Evolutionary conservation across 208 protist species (phyloP), one percentile per base, ranked within the genome.

Genomic region (Jaenimonas drosophilae): DNA sequence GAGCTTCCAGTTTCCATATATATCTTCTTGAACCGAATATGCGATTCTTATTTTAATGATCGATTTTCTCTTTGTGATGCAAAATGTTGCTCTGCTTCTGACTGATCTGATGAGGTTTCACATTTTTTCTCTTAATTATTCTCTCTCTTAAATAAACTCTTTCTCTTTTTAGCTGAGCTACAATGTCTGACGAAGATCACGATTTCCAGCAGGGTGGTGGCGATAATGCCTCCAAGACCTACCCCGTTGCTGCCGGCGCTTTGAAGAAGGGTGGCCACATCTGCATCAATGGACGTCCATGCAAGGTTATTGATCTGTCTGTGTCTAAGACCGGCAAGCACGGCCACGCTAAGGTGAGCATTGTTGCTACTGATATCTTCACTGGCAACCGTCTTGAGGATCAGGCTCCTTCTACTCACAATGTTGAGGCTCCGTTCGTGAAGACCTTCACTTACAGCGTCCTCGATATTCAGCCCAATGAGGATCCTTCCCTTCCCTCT

Each of bases 311-410:
- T 50, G 96, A 98, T 55, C 90, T 97, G 62, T 97, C 88, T 38
- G 98, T 96, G 19, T 99, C 97, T 31, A 99, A 98, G 82, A 98
- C 96, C 42, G 97, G 97, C 54, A 99, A 99, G 82, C 97, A 99
- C 76, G 97, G 97, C 56, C 92, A 98, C 71, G 97, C 97, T 27
- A 99, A 99, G 85, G 96, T 97, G 34, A 86, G 97, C 61, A 94
- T 99, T 63, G 85, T 87, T 49, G 97, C 80, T 48, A 92, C 97
- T 42, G 97, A 99, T 63, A 97, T 99, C 57, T 99, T 99, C 82
- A 98, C 90, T 43, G 88, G 91, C 47, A 98, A 97, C 74, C 98
- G 98, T 74, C 91, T 97, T 51, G 97, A 99, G 78, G 96, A 98
- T 48, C 82, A 98, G 58, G 94, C 79, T 29, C 96, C 96, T 30